phyloP scores from a whole-genome alignment of 2,329 filamentous ascomycete genomes.

The Pestalotiopsis fici region DNA sequence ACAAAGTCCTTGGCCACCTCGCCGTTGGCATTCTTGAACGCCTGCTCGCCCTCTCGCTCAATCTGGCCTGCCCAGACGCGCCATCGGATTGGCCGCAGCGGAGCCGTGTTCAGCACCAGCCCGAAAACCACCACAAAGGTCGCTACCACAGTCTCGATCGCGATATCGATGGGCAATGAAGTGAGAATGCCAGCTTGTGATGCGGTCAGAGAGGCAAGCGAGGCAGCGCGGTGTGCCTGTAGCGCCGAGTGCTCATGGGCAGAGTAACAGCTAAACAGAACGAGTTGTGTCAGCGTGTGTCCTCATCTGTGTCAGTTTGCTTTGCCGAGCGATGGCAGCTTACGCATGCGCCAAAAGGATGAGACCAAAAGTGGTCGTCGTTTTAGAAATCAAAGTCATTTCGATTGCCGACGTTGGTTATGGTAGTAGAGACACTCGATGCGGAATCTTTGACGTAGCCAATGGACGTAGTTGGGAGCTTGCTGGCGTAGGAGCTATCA shows the following conservation, averaged over 20 bases:
- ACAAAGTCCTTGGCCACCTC: slow-evolving; percentile 69
- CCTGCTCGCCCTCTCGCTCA: slow-evolving; percentile 70
- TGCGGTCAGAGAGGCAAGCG: slow-evolving; percentile 44
- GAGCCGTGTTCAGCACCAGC: slow-evolving; percentile 75
- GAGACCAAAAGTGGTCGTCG: slow-evolving; percentile 73
- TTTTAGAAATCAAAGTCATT: slow-evolving; percentile 71
- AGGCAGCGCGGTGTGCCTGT: slow-evolving; percentile 55
- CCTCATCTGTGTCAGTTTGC: background rate
- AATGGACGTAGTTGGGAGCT: background rate
- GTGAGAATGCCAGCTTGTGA: slow-evolving; percentile 39
- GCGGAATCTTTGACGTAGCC: background rate
- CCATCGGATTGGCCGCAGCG: slow-evolving; percentile 84
- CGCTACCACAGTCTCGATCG: slow-evolving; percentile 80
- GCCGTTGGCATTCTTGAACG: slow-evolving; percentile 57
- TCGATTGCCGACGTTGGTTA: background rate
- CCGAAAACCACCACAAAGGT: slow-evolving; percentile 81
- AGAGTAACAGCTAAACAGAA: slow-evolving; percentile 78
- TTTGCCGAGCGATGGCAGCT: slow-evolving; percentile 31
- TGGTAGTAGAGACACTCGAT: background rate
- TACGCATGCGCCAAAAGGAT: slow-evolving; percentile 85
- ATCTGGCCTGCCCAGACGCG: slow-evolving; percentile 81
- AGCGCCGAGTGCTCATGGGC: slow-evolving; percentile 88
- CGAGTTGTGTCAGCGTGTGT: slow-evolving; percentile 5
- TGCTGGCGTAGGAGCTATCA: background rate
- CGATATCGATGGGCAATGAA: slow-evolving; percentile 75